These are phyloP conservation scores for Straminergon stramineum DNA, from an alignment of 225 moss, liverwort and hornwort species.

Conservation along the genomic window DNA sequence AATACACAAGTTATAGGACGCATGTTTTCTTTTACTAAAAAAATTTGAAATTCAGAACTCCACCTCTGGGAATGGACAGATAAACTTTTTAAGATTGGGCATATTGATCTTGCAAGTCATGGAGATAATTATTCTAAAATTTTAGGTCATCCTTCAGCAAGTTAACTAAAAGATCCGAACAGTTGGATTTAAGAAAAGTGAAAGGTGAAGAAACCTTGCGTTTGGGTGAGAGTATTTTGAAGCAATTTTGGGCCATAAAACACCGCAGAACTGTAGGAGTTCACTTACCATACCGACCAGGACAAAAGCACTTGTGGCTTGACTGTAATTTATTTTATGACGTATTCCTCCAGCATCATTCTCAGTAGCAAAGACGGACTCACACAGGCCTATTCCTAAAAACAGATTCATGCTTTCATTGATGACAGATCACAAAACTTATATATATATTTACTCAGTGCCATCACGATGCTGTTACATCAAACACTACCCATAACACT, in stretches of 20 bases:
- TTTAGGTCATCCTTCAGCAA: neutral
- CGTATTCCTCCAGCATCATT: neutral
- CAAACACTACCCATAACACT: neutral
- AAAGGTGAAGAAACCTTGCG: too few relatives aligned
- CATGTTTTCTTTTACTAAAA: neutral
- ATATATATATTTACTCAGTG: neutral
- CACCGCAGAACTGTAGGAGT: neutral
- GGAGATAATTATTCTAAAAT: neutral
- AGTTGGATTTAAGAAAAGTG: neutral
- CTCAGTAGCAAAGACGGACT: neutral
- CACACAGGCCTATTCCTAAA: neutral
- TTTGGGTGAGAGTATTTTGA: neutral
- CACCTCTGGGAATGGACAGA: neutral
- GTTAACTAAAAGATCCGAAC: neutral
- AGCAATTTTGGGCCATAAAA: neutral
- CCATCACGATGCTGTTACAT: constrained; percentile 1
- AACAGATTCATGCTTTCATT: neutral
- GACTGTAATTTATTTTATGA: neutral
- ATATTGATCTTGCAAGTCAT: neutral
- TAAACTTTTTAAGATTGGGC: neutral
- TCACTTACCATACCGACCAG: neutral
- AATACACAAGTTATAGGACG: neutral
- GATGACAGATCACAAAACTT: neutral
- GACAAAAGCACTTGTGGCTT: neutral
- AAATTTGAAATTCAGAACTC: neutral